Base-by-base conservation (phyloP, 371 early-diverging fungal species). In the Circinella umbellata region DNA sequence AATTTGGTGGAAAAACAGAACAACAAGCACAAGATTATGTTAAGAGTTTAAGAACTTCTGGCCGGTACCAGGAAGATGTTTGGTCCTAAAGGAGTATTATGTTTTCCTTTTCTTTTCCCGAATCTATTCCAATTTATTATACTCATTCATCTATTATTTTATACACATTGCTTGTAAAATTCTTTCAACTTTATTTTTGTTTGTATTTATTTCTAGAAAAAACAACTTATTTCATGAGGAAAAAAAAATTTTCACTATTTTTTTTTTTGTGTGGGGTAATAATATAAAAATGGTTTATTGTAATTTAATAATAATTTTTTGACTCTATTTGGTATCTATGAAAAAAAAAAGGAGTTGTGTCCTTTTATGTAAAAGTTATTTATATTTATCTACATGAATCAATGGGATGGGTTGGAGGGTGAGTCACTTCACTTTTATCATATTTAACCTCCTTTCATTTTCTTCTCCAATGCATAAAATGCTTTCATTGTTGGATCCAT, bases 31-130 rank as follows among this genome's bases (percentile, higher is more conserved):
- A 80, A 53, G 84, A 84, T 46, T 96, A 90, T 85, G 83, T 97
- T 49, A 95, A 96, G 76, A 88, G 92, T 49, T 79, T 98, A 73
- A 90, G 93, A 71, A 87, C 78, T 47, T 85, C 88, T 42, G 92
- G 93, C 38, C 91, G 95, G 63, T 98, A 97, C 76, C 93, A 93
- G 75, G 98, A 97, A 80, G 99, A 98, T 86, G 95, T 97, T 27
- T 98, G 99, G 99, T 84, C 89, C 69, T 93, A 90, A 49, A 64
- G 15, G 4, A 47, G 8, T 54, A 54, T 15, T 20, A 57, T n/a
- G 57, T 27, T 57, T 11, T 57, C 3, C 6, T 11, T 42, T 42
- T 42, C 42, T 42, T 11, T 39, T 10, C 10, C 39, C 10, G 1
- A 9, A 42, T 42, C 6, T 42, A 42, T 42, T 11, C 3, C 42